Evolutionary conservation across 176 grass and related monocot genomes (phyloP), one percentile per base, ranked within the genome.

Genomic region (Raddia distichophylla): DNA sequence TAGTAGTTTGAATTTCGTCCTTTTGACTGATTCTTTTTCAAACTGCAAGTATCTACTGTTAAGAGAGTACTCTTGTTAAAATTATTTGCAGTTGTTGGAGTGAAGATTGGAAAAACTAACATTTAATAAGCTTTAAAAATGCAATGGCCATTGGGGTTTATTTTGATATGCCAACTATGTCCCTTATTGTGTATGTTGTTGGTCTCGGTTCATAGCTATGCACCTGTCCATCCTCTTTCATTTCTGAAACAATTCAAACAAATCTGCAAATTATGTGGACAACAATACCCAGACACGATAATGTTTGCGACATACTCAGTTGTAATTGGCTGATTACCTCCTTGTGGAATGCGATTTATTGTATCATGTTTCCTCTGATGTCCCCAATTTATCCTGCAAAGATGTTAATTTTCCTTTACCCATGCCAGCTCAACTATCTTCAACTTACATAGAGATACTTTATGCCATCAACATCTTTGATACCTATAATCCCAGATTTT

Each of bases 11-110:
- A 65, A 1, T 33, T 54, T 70, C 2, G 48, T 6, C 8, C 45
- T 40, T 85, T 10, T 7, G 32, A 69, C 62, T 74, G 82, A 71
- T 55, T 53, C 2, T 63, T 73, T 69, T 72, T 43, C 5, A 60
- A 55, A 54, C 65, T 40, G 34, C 6, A 45, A 45, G 13, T 43
- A 10, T 62, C 52, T 15, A 77, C 54, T 11, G 56, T 78, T 50
- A 66, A 74, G 48, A 68, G 16, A 20, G 58, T 49, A 66, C 14
- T 44, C 19, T 40, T 4, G 2, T 77, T 85, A 18, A 49, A 49
- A 35, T 78, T 85, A 34, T 89, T 15, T 74, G 11, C 67, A 48
- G 5, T 64, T 35, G 54, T 74, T 80, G 14, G 73, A 60, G 50
- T 62, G 56, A 60, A 70, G 11, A 65, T 77, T 88, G n/a, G 18